phyloP scores from a whole-genome alignment of 2,329 filamentous ascomycete genomes.

The Remersonia thermophila region DNA sequence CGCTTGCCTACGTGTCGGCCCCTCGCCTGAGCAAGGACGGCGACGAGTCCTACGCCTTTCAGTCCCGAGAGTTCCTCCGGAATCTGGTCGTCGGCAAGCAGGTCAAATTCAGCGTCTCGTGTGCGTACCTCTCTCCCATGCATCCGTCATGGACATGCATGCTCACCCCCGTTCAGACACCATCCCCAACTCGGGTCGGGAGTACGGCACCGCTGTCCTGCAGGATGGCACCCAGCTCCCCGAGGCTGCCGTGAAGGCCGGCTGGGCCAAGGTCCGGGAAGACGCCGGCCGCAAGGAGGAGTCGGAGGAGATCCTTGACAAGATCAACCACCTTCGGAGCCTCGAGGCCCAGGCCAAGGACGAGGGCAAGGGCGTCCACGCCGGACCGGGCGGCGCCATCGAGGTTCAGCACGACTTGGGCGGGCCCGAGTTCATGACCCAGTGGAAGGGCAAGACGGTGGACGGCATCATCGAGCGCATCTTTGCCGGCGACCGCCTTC shows the following conservation, averaged over 20 bases:
- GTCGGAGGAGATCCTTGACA: constrained; percentile 56
- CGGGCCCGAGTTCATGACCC: constrained; percentile 65
- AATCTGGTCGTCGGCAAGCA: constrained; percentile 74
- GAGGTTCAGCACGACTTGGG: constrained; percentile 72
- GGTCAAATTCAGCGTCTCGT: constrained; percentile 73
- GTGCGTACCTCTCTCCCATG: constrained; percentile 12
- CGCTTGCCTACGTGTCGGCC: constrained; percentile 82
- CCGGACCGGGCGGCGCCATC: constrained; percentile 51
- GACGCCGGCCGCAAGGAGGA: constrained; percentile 90
- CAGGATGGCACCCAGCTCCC: constrained; percentile 67
- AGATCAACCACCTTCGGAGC: constrained; percentile 65
- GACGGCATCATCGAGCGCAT: constrained; percentile 85
- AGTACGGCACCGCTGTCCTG: constrained; percentile 73
- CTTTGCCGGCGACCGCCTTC: constrained; percentile 78
- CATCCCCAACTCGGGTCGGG: constrained; percentile 70
- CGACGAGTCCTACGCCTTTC: constrained; percentile 85
- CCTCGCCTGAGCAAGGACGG: constrained; percentile 79
- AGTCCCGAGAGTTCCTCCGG: constrained; percentile 86
- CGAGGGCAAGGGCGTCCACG: constrained; percentile 74
- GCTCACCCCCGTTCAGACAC: constrained; percentile 37
- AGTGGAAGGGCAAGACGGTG: constrained; percentile 75
- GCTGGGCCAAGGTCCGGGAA: constrained; percentile 87
- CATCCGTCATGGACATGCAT: too few relatives aligned
- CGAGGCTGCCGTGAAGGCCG: constrained; percentile 72
- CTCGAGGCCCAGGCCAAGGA: constrained; percentile 67